Conservation (phyloP, 2,329 filamentous ascomycete genomes). For the Exophiala sp. region DNA sequence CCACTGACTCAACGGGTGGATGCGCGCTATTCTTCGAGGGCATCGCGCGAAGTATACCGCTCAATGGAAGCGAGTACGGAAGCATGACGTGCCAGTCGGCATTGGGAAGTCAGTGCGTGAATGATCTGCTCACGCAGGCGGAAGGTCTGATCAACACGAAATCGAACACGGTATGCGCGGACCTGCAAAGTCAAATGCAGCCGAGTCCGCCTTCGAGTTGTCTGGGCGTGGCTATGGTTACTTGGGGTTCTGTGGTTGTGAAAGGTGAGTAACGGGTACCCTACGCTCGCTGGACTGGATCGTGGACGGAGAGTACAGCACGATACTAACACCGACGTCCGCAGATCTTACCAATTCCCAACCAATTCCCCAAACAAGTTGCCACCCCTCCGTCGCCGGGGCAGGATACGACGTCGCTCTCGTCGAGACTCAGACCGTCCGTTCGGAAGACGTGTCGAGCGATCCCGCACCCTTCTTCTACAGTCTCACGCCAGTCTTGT, state of each 20-base stretch:
- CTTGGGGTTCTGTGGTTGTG: constrained; percentile 15
- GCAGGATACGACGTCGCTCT: constrained; percentile 13
- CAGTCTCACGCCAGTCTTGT: constrained; percentile 16
- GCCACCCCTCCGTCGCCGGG: constrained; percentile 13
- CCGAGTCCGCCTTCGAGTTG: constrained; percentile 12
- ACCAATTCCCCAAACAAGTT: constrained; percentile 7
- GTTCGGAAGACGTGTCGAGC: constrained; percentile 14
- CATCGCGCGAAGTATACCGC: constrained; percentile 14
- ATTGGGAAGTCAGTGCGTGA: constrained; percentile 10
- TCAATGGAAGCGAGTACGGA: constrained; percentile 13
- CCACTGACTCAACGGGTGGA: not conserved
- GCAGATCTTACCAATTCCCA: constrained; percentile 14
- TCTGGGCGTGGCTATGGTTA: constrained; percentile 7
- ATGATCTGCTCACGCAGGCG: constrained; percentile 13
- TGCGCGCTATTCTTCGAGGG: constrained; percentile 22
- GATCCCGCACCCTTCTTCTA: constrained; percentile 18
- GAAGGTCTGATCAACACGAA: constrained; percentile 4
- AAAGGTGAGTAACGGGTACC: constrained; percentile 8
- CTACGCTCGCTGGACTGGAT: not conserved
- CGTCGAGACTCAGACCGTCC: constrained; percentile 14
- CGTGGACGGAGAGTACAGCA: not conserved
- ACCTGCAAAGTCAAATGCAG: constrained; percentile 10
- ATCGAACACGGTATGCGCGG: not conserved
- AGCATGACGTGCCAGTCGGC: constrained; percentile 13
- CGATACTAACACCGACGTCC: not conserved